phyloP scores from a whole-genome alignment of 2,329 filamentous ascomycete species.

The Colletotrichum trifolii region DNA sequence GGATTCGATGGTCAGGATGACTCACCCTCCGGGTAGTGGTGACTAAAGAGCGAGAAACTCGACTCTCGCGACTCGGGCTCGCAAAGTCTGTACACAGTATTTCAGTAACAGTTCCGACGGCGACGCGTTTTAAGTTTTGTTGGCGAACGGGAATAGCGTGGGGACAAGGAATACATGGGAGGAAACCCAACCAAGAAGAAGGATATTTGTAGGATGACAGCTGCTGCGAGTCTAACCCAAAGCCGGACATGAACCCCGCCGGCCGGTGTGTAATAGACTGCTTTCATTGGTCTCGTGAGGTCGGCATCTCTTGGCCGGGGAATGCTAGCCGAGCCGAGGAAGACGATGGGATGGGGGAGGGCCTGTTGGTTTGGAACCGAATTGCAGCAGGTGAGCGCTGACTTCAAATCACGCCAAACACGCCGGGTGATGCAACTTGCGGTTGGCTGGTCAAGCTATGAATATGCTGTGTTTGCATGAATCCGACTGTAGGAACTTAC shows the following conservation, averaged over 20 bases:
- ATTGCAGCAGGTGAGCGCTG: background rate
- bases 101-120: background rate
- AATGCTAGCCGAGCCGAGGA: too few species aligned
- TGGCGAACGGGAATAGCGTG: constrained; percentile 15
- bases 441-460: background rate
- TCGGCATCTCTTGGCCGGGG: background rate
- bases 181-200: background rate
- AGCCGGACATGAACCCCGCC: constrained; percentile 3
- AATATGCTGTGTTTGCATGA: too few species aligned
- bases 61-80: too few species aligned
- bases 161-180: constrained; percentile 3
- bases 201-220: too few species aligned
- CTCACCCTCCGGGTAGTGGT: background rate
- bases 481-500: too few species aligned
- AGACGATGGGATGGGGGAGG: too few species aligned
- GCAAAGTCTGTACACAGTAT: background rate
- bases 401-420: constrained; percentile 14
- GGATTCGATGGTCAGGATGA: background rate
- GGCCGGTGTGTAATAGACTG: constrained; percentile 24
- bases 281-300: constrained; percentile 11
- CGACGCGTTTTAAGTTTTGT: constrained; percentile 2
- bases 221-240: constrained; percentile 1
- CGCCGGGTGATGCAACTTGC: constrained; percentile 1
- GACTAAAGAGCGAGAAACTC: constrained; percentile 2
- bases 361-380: background rate